Base-by-base conservation (phyloP, 2,329 filamentous ascomycete species). In the Curvularia sp. region DNA sequence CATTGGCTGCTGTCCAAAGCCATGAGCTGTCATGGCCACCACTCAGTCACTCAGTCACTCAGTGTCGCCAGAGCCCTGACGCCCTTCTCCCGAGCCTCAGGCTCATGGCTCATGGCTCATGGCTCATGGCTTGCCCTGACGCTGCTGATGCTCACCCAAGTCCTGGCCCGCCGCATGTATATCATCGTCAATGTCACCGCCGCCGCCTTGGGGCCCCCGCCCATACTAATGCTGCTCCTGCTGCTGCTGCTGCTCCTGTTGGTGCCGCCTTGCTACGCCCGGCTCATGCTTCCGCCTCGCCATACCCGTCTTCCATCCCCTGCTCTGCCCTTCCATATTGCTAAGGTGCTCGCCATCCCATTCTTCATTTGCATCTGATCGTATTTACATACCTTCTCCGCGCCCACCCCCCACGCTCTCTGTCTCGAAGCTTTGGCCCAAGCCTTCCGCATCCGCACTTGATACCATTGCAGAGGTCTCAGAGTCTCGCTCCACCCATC, bases 391-490 rank as follows among this genome's bases (percentile, higher is more conserved):
- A 62, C 55, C 53, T 18, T 61, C 59, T 61, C 60, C 63, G 52
- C 48, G 13, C 54, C 45, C 56, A 62, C 71, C 64, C 69, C 69
- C 67, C 67, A 60, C 69, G 65, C 63, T 69, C 71, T 64, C 64
- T 74, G 74, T 76, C 63, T 76, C 68, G 70, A 67, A 63, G 74
- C 74, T 69, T 66, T 74, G 74, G 70, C 72, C 74, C 65, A 49
- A 60, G 52, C 55, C 61, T 65, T 73, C 70, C 65, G 63, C 69
- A 68, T 69, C 68, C 71, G 70, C 72, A 63, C 61, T 61, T 57
- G 66, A 57, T 68, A 55, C 64, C 59, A 69, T 70, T 70, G 66
- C 70, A 65, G 60, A 68, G 53, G 68, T 74, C 70, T 73, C 62
- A 70, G 63, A 65, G 54, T 60, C 65, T 63, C 66, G 57, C 63